Evolutionary conservation across 345 rosid species (phyloP), one percentile per base, ranked within the genome.

Genomic region (Boechera divaricarpa): DNA sequence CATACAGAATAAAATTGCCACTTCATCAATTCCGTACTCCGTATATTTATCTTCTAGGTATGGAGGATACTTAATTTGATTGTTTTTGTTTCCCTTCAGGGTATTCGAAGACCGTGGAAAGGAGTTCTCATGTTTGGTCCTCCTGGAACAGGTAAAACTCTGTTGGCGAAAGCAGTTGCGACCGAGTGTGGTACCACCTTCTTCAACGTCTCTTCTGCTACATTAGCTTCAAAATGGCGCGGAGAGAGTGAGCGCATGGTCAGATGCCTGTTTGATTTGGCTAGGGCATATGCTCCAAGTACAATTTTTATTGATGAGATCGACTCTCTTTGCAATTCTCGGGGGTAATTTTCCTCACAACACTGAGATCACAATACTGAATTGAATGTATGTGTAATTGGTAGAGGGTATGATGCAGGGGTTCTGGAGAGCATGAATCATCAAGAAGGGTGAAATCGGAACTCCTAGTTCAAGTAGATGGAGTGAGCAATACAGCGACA

Each of bases 81-180:
- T 70, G 2, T 18, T 55, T 55, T 45, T 69, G 8, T 35, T 72
- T 48, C 35, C 53, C 61, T 79, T 72, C 84, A 96, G 99, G 99
- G 99, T 73, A 96, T 96, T 52, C 83, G 99, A 86, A 91, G 99
- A 84, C 99, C 99, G 0, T 93, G 99, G 99, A 96, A 96, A 85
- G 99, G 99, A 63, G 98, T 94, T 45, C 97, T 94, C 69, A 94
- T 94, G 98, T 94, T 94, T 90, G 98, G 98, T 59, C 98, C 98
- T 61, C 98, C 98, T 10, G 98, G 98, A 78, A 94, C 98, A 51
- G 97, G 98, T 63, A 94, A 94, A 87, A 94, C 98, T 2, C 83
- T 94, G 70, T 84, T 94, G 68, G 98, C 98, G 21, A 94, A 94
- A 83, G 98, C 98, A 59, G 98, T 94, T 78, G 98, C 98, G 76